Evolutionary conservation across 768 basidiomycete genomes (phyloP).

Genomic region (Hebeloma cylindrosporum): DNA sequence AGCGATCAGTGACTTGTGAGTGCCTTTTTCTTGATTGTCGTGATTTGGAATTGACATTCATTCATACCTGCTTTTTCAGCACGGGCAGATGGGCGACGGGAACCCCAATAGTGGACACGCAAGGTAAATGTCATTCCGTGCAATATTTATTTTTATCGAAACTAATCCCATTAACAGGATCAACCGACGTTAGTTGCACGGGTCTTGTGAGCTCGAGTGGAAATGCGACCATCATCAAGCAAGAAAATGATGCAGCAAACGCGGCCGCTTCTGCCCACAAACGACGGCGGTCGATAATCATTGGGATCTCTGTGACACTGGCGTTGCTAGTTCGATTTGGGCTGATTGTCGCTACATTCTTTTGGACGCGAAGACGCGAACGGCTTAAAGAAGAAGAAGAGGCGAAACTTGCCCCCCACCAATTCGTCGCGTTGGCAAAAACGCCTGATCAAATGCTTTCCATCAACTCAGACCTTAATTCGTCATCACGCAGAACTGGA

Average conservation of each 20-base stretch:
- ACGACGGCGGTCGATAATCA: conserved; percentile 7
- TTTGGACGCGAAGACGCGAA: conserved; percentile 9
- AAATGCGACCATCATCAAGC: conserved; percentile 9
- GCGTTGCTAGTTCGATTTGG: conserved; percentile 9
- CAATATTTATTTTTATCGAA: conserved; percentile 13
- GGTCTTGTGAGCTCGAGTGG: conserved; percentile 31
- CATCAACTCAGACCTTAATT: conserved; percentile 1
- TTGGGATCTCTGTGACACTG: conserved; percentile 14
- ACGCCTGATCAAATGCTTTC: conserved; percentile 4
- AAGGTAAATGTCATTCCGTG: conserved; percentile 28
- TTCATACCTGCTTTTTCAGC: conserved; percentile 23
- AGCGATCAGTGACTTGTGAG: conserved; percentile 44
- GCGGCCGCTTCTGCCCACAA: neutral
- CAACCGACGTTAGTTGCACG: conserved; percentile 31
- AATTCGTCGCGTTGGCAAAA: conserved; percentile 1
- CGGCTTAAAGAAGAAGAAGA: conserved; percentile 8
- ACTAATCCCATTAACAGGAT: conserved; percentile 18
- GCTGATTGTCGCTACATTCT: conserved; percentile 5
- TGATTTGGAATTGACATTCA: neutral
- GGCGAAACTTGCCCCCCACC: conserved; percentile 2
- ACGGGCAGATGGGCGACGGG: conserved; percentile 41
- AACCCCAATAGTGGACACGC: conserved; percentile 30
- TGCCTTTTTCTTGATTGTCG: conserved; percentile 20
- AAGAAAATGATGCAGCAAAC: conserved; percentile 6
- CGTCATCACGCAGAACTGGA: conserved; percentile 6